Percentiles rank a stretch among this genome's conserved stretches.
Conservation (phyloP, 768 basidiomycete genomes). For the Calvatia gigantea region DNA sequence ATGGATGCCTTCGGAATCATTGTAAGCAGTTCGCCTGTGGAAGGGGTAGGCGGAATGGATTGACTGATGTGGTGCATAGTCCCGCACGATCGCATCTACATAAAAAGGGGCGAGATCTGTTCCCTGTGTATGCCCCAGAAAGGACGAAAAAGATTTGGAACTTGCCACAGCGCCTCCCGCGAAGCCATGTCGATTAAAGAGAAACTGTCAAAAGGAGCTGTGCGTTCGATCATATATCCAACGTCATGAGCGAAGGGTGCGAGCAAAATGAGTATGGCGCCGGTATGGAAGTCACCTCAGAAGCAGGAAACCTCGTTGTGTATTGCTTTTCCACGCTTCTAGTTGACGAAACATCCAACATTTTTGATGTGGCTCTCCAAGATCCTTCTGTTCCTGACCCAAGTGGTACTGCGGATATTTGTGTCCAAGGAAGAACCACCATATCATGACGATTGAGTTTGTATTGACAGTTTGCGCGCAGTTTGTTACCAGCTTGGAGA, state of each 20-base stretch:
- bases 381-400: not conserved
- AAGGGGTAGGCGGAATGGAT: not conserved
- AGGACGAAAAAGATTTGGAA: slow-evolving; percentile 1
- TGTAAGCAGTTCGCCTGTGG: not conserved
- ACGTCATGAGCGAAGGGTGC: slow-evolving; percentile 1
- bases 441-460: not conserved
- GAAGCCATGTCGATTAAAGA: not conserved
- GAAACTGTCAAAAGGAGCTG: not conserved
- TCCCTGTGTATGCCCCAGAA: not conserved
- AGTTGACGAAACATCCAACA: slow-evolving; percentile 6
- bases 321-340: slow-evolving; percentile 9
- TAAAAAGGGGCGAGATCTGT: slow-evolving; percentile 3
- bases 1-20: not conserved
- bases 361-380: not conserved
- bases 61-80: not conserved
- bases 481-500: slow-evolving; percentile 1
- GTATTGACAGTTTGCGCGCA: not conserved
- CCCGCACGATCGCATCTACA: not conserved
- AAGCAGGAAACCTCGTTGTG: slow-evolving; percentile 9
- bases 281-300: slow-evolving; percentile 6
- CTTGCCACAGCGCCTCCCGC: not conserved
- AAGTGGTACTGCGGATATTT: not conserved
- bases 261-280: slow-evolving; percentile 5
- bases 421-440: not conserved
- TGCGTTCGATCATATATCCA: not conserved